These are phyloP conservation scores for Backusella macrospora DNA, from an alignment of 192 early-diverging fungal genomes.

Conservation along the genomic window DNA sequence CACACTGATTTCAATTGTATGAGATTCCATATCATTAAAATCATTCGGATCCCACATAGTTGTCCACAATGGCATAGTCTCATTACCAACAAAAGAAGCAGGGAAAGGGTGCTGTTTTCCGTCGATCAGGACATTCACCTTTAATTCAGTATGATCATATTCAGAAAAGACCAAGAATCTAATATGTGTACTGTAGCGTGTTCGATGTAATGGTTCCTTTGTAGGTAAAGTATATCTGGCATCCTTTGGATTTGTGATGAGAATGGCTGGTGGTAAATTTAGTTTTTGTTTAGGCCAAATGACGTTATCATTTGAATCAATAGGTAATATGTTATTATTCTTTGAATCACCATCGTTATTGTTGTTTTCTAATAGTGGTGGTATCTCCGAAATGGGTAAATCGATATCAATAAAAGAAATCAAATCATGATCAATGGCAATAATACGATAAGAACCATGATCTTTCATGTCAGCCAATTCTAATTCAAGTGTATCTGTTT, in stretches of 20 bases:
- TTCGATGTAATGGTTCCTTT: conserved; percentile 69
- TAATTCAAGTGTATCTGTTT: conserved; percentile 71
- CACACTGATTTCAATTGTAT: conserved; percentile 64
- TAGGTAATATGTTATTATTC: conserved; percentile 21
- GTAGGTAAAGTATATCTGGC: conserved; percentile 67
- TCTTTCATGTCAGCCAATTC: conserved; percentile 90
- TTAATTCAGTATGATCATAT: conserved; percentile 42
- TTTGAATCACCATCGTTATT: too few species aligned
- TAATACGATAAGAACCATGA: conserved; percentile 80
- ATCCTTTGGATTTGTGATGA: conserved; percentile 91
- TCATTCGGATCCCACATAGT: conserved; percentile 69
- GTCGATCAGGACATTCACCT: conserved; percentile 53
- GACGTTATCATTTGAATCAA: neutral
- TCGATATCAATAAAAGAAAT: conserved; percentile 78
- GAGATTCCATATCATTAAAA: conserved; percentile 70
- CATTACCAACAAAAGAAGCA: conserved; percentile 48
- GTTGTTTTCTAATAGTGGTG: neutral
- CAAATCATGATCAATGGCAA: conserved; percentile 85
- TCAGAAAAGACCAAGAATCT: conserved; percentile 74
- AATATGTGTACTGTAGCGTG: conserved; percentile 66
- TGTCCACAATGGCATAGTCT: conserved; percentile 75
- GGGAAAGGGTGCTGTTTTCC: conserved; percentile 49
- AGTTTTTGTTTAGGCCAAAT: conserved; percentile 39
- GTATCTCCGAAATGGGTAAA: conserved; percentile 60
- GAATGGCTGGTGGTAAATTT: conserved; percentile 63